Base-by-base conservation (phyloP, 2,329 filamentous ascomycete genomes). In the Pseudocercospora vitis region DNA sequence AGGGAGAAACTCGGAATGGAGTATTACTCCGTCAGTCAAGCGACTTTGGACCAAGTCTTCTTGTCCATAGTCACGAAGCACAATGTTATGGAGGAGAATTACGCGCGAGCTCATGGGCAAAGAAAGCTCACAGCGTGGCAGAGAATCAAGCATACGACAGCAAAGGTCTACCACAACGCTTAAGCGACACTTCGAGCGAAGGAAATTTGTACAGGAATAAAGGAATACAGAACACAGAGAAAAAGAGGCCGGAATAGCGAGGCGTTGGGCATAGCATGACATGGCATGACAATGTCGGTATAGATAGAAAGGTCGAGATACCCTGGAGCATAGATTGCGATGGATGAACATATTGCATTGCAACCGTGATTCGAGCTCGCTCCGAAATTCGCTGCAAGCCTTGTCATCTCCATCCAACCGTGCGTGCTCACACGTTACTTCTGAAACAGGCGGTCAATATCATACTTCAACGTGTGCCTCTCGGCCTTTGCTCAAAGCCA, bases 11-110 rank as follows among this genome's bases (percentile, higher is more conserved):
- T 96, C 23, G 88, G 88, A 0, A 80, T 96, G 44, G 86, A 89
- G 68, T 89, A 95, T 70, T 96, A 92, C 71, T 90, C 87, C 46
- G 89, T 96, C 60, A 88, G 83, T 53, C 42, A 89, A 19, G 94
- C 90, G 14, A 95, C 89, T 12, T 74, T 96, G 35, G 91, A 96
- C 68, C 89, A 96, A 71, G 91, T 96, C 0, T 96, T 96, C 71
- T 72, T 96, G 69, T 81, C 81, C 21, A 94, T 96, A 67, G 90
- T 96, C 0, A 85, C 86, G 1, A 81, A 84, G 70, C 87, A 95
- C 69, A 84, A 91, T 68, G 81, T 92, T 5, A 77, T 85, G 60
- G 89, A 95, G 69, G 91, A 92, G 73, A 70, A 72, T 29, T 69
- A 69, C 37, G 60, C 59, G 32, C 32, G 59, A 56, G 53, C 58